These are phyloP conservation scores for Penicillium herquei DNA, from an alignment of 495 filamentous ascomycete species.

Conservation along the genomic window DNA sequence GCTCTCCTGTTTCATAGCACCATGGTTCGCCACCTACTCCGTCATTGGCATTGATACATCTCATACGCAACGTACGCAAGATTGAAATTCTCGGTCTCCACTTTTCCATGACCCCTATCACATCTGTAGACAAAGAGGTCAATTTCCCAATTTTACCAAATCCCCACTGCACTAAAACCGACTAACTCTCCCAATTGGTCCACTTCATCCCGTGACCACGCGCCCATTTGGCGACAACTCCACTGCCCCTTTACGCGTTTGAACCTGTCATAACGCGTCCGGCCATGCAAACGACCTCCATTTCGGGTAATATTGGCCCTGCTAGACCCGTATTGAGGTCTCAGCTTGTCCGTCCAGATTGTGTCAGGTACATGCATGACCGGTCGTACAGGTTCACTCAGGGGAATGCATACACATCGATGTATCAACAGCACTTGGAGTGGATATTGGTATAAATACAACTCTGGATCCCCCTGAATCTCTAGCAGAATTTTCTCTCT, in stretches of 20 bases:
- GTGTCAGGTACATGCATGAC: conserved; percentile 12
- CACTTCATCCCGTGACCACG: conserved; percentile 36
- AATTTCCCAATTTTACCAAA: neutral
- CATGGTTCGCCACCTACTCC: too few species aligned
- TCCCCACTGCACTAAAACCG: neutral
- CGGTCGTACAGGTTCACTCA: neutral
- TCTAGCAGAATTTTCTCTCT: neutral
- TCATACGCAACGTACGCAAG: too few species aligned
- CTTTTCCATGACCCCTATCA: neutral
- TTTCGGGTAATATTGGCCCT: conserved; percentile 18
- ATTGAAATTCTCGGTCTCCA: neutral
- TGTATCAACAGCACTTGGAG: too few species aligned
- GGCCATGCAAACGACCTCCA: neutral
- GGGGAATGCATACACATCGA: neutral
- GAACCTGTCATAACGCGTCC: conserved; percentile 37
- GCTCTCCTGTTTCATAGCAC: too few species aligned
- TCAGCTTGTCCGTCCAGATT: conserved; percentile 3
- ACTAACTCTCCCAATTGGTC: conserved; percentile 19
- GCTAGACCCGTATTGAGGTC: conserved; percentile 2
- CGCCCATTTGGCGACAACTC: conserved; percentile 38
- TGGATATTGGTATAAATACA: conserved; percentile 13
- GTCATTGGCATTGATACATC: too few species aligned
- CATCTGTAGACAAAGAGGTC: neutral
- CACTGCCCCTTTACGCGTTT: conserved; percentile 36
- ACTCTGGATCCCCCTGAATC: conserved; percentile 16